These are phyloP conservation scores for Syzygium syzygioides DNA, from an alignment of 441 rosid species.

Conservation along the genomic window DNA sequence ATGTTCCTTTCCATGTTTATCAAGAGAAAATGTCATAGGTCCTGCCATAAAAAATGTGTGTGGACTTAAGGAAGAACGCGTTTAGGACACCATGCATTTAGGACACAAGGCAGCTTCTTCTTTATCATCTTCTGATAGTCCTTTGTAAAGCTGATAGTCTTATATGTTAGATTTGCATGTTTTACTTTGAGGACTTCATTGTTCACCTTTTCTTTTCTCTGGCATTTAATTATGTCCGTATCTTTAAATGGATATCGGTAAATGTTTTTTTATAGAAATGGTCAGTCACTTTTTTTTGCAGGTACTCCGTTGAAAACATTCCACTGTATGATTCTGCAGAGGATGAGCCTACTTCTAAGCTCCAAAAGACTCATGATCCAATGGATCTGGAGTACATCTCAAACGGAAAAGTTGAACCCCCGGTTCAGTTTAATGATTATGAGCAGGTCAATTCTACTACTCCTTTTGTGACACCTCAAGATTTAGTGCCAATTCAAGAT, in stretches of 20 bases:
- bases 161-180: not conserved
- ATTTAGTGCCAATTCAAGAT: conserved; percentile 37
- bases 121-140: not conserved
- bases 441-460: conserved; percentile 37
- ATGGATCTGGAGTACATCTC: conserved; percentile 17
- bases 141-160: not conserved
- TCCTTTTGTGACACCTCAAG: conserved; percentile 27
- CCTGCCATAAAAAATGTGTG: not conserved
- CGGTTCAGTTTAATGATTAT: conserved; percentile 10
- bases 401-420: conserved; percentile 20
- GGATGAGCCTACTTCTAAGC: conserved; percentile 73
- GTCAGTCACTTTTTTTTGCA: conserved; percentile 13
- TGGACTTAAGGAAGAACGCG: not conserved
- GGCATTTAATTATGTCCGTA: not conserved
- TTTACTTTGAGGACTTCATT: not conserved
- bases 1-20: not conserved
- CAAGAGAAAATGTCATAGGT: not conserved
- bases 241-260: not conserved
- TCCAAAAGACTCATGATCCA: conserved; percentile 28
- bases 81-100: not conserved
- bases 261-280: not conserved
- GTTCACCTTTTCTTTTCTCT: not conserved
- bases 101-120: not conserved
- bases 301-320: conserved; percentile 83
- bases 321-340: conserved; percentile 92